phyloP scores from a whole-genome alignment of 129 eudicot genomes.

The Oenanthe sinensis region DNA sequence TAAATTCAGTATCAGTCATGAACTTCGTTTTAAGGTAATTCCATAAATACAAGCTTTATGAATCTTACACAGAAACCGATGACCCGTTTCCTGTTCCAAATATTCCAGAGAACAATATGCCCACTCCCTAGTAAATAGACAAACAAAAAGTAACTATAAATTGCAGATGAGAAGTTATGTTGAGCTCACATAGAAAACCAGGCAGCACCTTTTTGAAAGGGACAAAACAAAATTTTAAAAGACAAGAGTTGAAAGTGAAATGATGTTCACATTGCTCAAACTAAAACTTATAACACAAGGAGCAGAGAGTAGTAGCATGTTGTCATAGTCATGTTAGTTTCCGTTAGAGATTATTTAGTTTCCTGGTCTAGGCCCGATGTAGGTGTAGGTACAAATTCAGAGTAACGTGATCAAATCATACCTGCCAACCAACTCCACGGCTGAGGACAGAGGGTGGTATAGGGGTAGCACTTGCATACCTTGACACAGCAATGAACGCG shows the following conservation, averaged over 20 bases:
- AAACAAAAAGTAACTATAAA: background rate
- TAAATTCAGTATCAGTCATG: background rate
- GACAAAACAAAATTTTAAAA: background rate
- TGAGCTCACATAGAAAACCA: background rate
- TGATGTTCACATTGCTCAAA: background rate
- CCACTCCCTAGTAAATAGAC: slow-evolving; percentile 52
- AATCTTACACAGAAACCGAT: slow-evolving; percentile 81
- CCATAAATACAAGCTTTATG: background rate
- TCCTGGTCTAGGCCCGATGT: background rate
- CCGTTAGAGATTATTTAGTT: background rate
- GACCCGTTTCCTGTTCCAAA: slow-evolving; percentile 93
- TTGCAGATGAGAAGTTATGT: background rate
- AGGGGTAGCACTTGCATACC: slow-evolving; percentile 97
- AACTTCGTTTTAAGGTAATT: slow-evolving; percentile 8
- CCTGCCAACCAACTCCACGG: slow-evolving; percentile 99
- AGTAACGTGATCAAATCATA: slow-evolving; percentile 13
- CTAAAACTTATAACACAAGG: background rate
- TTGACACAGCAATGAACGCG: slow-evolving; percentile 73
- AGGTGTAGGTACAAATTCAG: background rate
- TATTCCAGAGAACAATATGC: slow-evolving; percentile 81
- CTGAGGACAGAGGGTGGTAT: slow-evolving; percentile 88
- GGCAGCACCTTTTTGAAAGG: background rate
- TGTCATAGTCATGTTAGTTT: background rate
- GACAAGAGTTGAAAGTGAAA: background rate
- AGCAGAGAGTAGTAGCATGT: background rate